Conservation (phyloP, 768 basidiomycete species). For the Collybia mongolica region DNA sequence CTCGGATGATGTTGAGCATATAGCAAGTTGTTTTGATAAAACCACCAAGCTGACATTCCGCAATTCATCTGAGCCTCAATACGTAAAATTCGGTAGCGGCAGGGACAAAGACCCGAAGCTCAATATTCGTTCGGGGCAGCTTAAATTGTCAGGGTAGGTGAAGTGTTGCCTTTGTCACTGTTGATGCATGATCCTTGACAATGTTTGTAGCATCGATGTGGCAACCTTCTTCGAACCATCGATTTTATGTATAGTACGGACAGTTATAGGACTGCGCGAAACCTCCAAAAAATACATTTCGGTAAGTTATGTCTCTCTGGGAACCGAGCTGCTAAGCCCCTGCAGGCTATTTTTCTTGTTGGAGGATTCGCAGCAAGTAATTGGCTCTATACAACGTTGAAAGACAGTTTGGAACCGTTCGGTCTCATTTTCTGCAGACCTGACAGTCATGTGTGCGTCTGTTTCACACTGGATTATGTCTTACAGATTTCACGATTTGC, state of each 20-base stretch:
- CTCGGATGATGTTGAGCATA: slow-evolving; percentile 37
- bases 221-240: slow-evolving; percentile 18
- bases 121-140: slow-evolving; percentile 43
- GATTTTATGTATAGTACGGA: slow-evolving; percentile 12
- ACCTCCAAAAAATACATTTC: slow-evolving; percentile 12
- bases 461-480: neutral
- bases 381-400: slow-evolving; percentile 35
- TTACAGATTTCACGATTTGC: neutral
- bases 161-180: no score
- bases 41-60: slow-evolving; percentile 45
- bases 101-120: slow-evolving; percentile 35
- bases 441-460: slow-evolving; percentile 16
- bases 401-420: slow-evolving; percentile 13
- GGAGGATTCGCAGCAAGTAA: slow-evolving; percentile 45
- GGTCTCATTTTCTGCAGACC: slow-evolving; percentile 18
- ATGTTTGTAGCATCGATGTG: slow-evolving; percentile 7
- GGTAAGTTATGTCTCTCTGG: slow-evolving; percentile 6
- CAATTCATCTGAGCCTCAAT: slow-evolving; percentile 37
- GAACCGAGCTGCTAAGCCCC: no score
- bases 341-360: slow-evolving; percentile 38
- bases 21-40: slow-evolving; percentile 44
- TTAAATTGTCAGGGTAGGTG: slow-evolving; percentile 41
- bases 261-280: slow-evolving; percentile 3
- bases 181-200: neutral
- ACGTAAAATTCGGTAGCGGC: slow-evolving; percentile 44